Percentiles rank a stretch among this genome's conserved stretches.
Conservation (phyloP, 495 filamentous ascomycete species). For the Pseudoneurospora amorphoporcata region DNA sequence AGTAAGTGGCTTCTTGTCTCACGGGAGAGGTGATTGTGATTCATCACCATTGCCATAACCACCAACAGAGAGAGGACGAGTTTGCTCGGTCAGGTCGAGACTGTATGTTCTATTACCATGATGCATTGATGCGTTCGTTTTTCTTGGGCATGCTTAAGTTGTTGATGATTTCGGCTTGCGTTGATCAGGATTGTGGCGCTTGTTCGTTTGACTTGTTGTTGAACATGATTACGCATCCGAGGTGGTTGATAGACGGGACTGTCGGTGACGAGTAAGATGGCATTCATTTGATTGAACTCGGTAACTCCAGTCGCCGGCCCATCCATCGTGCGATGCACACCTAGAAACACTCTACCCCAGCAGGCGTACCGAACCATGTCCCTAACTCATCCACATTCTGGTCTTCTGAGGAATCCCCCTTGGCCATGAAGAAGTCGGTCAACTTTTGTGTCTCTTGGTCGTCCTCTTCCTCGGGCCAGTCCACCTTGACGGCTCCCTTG, state of each 20-base stretch:
- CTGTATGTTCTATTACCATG: background rate
- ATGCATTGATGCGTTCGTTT: background rate
- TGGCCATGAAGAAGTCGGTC: conserved; percentile 57
- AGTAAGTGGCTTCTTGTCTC: background rate
- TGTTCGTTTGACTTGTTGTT: background rate
- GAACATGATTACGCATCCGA: background rate
- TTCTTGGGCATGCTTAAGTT: background rate
- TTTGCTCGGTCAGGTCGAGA: background rate
- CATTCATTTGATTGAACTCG: background rate
- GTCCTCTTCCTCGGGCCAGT: conserved; percentile 73
- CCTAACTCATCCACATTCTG: conserved; percentile 44
- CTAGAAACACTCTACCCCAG: conserved; percentile 48
- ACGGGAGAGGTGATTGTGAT: background rate
- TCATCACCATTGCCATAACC: background rate
- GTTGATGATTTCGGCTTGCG: background rate
- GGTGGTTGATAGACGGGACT: background rate
- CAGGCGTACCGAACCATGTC: conserved; percentile 53
- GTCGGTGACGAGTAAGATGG: background rate
- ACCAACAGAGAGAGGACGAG: background rate
- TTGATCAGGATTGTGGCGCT: background rate
- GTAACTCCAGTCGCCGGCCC: too few species aligned
- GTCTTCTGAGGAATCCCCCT: conserved; percentile 20
- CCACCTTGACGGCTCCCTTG: conserved; percentile 53
- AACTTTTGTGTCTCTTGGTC: conserved; percentile 54
- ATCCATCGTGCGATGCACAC: too few species aligned